A percentile compares a stretch with the other conserved stretches of the same genome.
phyloP scores from a whole-genome alignment of 257 asterid genomes.

The Paulownia fortunei region DNA sequence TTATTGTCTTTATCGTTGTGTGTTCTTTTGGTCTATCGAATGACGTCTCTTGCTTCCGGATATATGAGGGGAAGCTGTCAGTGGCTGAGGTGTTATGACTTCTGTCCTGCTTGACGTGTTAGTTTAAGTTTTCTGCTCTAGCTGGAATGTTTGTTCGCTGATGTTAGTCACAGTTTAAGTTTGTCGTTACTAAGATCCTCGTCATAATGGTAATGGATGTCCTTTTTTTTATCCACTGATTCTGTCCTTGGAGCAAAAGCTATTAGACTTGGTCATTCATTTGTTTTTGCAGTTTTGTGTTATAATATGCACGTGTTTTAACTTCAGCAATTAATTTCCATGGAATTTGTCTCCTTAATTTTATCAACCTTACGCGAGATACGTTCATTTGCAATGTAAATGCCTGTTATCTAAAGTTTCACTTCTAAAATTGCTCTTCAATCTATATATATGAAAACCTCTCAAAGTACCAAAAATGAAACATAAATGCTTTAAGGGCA shows the following conservation, averaged over 20 bases:
- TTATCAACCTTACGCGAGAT: not conserved
- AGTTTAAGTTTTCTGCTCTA: not conserved
- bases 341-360: conserved; percentile 1
- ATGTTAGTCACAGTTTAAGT: not conserved
- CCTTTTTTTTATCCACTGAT: conserved; percentile 8
- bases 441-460: not conserved
- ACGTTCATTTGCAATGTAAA: not conserved
- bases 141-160: conserved; percentile 21
- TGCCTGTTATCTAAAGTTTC: not conserved
- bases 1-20: not conserved
- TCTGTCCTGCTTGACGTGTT: conserved; percentile 7
- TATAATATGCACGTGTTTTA: not conserved
- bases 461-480: not conserved
- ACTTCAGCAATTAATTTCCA: not conserved
- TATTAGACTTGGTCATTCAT: not conserved
- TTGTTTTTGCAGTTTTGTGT: conserved; percentile 1
- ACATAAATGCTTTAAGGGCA: not conserved
- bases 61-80: conserved; percentile 11
- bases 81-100: conserved; percentile 5
- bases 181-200: conserved; percentile 21
- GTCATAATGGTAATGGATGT: conserved; percentile 5
- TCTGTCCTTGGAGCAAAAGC: conserved; percentile 3
- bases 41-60: not conserved
- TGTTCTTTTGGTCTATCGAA: conserved; percentile 15
- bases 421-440: not conserved